A percentile compares a stretch with the other conserved stretches of the same genome.
Evolutionary conservation across 768 basidiomycete genomes (phyloP).

Genomic region (Leccinum broughii): DNA sequence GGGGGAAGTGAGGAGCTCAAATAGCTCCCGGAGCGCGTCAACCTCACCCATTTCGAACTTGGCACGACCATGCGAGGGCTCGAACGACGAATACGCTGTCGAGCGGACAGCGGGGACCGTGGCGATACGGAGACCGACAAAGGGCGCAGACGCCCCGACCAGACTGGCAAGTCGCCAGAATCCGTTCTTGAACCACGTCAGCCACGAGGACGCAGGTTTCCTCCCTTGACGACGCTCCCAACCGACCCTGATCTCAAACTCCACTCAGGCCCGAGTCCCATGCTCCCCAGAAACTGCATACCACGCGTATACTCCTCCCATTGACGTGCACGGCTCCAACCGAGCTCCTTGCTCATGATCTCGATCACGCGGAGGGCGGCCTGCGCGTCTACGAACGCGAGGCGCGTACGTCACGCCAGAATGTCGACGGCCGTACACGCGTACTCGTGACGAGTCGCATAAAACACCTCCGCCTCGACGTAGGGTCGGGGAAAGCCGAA

Average conservation of each 20-base stretch:
- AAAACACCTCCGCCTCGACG: conserved; percentile 92
- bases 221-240: neutral
- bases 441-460: conserved; percentile 88
- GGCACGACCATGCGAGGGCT: conserved; percentile 44
- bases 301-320: conserved; percentile 57
- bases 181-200: conserved; percentile 12
- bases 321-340: conserved; percentile 67
- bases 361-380: conserved; percentile 85
- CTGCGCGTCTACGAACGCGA: conserved; percentile 90
- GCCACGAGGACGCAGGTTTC: neutral
- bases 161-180: conserved; percentile 27
- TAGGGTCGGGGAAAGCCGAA: conserved; percentile 64
- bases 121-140: neutral
- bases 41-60: conserved; percentile 56
- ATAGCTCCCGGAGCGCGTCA: conserved; percentile 41
- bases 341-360: conserved; percentile 85
- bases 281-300: conserved; percentile 70
- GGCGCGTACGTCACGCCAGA: conserved; percentile 87
- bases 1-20: conserved; percentile 16
- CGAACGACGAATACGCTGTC: conserved; percentile 13
- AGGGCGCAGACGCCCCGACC: conserved; percentile 3
- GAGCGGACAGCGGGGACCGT: neutral
- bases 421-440: conserved; percentile 92
- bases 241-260: neutral
- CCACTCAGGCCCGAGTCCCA: conserved; percentile 71